Percentiles rank a stretch among this genome's conserved stretches.
Evolutionary conservation across 192 early-diverging fungal genomes (phyloP).

Genomic region (Podila verticillata): DNA sequence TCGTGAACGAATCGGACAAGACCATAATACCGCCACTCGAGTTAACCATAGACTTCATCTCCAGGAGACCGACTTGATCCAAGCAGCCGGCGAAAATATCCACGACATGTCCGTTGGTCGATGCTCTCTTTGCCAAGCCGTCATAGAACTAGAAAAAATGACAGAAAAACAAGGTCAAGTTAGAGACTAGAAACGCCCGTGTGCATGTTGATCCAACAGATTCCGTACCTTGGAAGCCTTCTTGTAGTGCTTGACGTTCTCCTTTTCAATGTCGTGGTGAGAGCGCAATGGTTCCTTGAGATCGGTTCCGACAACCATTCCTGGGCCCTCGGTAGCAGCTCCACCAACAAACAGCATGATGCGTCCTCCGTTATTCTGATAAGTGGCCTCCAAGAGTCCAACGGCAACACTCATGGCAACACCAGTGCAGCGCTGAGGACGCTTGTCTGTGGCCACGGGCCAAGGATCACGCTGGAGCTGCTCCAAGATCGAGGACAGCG

Average conservation of each 20-base stretch:
- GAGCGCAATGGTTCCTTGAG: conserved; percentile 95
- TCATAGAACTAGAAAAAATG: conserved; percentile 84
- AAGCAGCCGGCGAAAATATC: conserved; percentile 98
- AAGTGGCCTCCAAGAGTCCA: conserved; percentile 92
- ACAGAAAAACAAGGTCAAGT: not conserved
- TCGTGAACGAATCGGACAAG: conserved; percentile 95
- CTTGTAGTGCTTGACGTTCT: conserved; percentile 91
- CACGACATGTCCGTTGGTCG: conserved; percentile 90
- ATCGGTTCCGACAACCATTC: conserved; percentile 94
- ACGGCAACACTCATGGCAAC: conserved; percentile 94
- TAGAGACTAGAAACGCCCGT: not conserved
- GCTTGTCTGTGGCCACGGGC: conserved; percentile 93
- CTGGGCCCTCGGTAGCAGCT: conserved; percentile 95
- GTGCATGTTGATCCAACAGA: too few relatives aligned
- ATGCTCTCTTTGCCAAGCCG: conserved; percentile 82
- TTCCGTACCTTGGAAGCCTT: conserved; percentile 84
- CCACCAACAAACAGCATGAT: conserved; percentile 97
- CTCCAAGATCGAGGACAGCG: conserved; percentile 93
- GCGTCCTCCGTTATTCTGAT: conserved; percentile 91
- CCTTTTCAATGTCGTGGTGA: conserved; percentile 98
- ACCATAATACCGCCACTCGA: conserved; percentile 94
- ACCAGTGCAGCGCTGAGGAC: conserved; percentile 94
- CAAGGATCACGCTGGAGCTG: conserved; percentile 98
- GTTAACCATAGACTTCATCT: conserved; percentile 94
- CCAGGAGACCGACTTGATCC: conserved; percentile 96